Percentiles rank a stretch among this genome's conserved stretches.
phyloP scores from a whole-genome alignment of 139 green algal species.

The Chlamydomonas sp. region DNA sequence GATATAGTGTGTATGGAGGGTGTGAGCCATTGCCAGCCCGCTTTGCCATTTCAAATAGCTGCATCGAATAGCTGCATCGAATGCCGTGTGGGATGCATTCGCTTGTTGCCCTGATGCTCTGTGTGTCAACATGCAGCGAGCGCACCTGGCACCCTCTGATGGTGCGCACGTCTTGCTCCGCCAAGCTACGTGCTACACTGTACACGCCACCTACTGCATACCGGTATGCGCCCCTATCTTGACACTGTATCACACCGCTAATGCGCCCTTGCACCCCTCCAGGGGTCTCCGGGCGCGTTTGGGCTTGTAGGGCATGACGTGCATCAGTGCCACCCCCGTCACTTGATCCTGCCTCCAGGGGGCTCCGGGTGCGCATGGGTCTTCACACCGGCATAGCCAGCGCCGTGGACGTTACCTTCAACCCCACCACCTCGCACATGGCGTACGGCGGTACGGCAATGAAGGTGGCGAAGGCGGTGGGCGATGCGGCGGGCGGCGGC shows the following conservation, averaged over 20 bases:
- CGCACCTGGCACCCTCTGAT: too few species aligned
- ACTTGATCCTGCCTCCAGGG: not conserved
- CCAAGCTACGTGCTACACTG: too few species aligned
- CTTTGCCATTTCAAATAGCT: too few species aligned
- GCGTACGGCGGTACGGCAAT: constrained; percentile 19
- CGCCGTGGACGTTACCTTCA: constrained; percentile 34
- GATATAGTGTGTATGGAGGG: not conserved
- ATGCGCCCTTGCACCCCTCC: not conserved
- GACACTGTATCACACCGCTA: not conserved
- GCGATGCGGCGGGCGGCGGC: constrained; percentile 14
- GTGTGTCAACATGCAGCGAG: too few species aligned
- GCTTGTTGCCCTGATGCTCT: too few species aligned
- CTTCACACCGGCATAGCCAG: constrained; percentile 33
- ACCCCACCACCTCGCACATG: constrained; percentile 34
- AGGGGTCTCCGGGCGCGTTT: not conserved
- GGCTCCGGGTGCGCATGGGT: constrained; percentile 35
- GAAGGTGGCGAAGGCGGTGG: constrained; percentile 33
- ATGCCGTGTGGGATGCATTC: too few species aligned
- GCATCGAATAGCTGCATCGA: too few species aligned
- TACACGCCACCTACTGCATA: too few species aligned
- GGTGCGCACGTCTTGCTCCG: too few species aligned
- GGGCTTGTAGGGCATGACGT: not conserved
- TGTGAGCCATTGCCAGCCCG: too few species aligned
- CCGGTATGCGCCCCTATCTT: not conserved
- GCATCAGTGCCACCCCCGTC: too few species aligned